Base-by-base conservation (phyloP, 176 grass and related monocot species). In the Avena eriantha region DNA sequence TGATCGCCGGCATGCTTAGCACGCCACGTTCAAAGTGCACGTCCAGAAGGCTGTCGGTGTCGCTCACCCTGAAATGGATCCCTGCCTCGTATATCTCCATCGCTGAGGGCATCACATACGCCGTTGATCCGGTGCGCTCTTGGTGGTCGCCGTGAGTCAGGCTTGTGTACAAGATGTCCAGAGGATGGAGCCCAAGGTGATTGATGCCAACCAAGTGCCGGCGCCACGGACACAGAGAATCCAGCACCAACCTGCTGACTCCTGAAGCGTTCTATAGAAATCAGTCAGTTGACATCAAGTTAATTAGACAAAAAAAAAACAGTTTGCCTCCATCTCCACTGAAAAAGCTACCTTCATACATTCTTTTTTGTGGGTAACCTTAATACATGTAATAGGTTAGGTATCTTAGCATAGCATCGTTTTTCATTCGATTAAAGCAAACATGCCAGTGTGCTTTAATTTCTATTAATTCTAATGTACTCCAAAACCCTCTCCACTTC, bases 71-170 rank as follows among this genome's bases (percentile, higher is more conserved):
- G 80, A 97, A 94, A 13, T 33, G 76, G 58, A 94, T 80, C 1
- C 92, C 94, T 0, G 83, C 88, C 64, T 94, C 92, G 18, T 80
- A 68, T 2, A 94, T 86, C 77, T 94, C 92, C 50, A 34, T 18
- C 5, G 90, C 90, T 0, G 80, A 83, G 2, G 56, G 76, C 57
- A 90, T 79, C 2, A 75, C 72, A 1, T 75, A 75, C 1, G 72
- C 16, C 0, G 53, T 78, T 6, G 11, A 36, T 2, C 74, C 74
- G 4, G 49, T 55, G 26, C 49, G 74, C 4, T 55, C 74, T 21
- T 55, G 49, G 26, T 34, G 74, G 14, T 75, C 72, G 3, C 72
- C 72, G 23, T 77, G 74, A 8, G 48, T 54, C 10, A 78, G 33
- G 33, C 53, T 59, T 23, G 31, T 78, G 53, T 78, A 39, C 10